Evolutionary conservation across 1,139 yeast genomes (phyloP), one percentile per base, ranked within the genome.

Genomic region (Dujonia santamariae): DNA sequence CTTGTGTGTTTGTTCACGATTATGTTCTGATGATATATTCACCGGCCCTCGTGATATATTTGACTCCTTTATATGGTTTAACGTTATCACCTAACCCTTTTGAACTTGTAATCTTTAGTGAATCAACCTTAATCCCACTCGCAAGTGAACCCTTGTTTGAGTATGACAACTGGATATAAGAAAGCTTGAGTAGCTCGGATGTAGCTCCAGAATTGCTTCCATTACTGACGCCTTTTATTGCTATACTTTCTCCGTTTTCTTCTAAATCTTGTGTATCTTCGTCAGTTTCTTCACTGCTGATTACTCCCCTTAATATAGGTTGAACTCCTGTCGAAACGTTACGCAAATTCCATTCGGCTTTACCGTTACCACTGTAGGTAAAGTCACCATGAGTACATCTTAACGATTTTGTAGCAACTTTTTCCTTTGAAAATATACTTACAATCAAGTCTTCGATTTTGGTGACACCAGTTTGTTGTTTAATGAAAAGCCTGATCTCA

Each of bases 61-160:
- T 85, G 19, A 90, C 97, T 1, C 98, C 97, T 54, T 90, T 92
- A 65, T 80, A 92, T 0, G 96, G 95, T 49, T 80, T 83, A 14
- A 78, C 80, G 2, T 72, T 67, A 3, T 77, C 80, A 12, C 77
- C 75, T 45, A 77, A 47, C 0, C 92, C 90, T 43, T 72, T 68
- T 4, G 78, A 64, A 41, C 74, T 69, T 13, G 68, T 51, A 8
- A 90, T 74, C 47, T 80, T 75, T 37, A 90, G 61, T 18, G 80
- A 69, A 16, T 77, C 81, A 1, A 90, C 86, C 42, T 75, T 76
- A 29, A 83, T 60, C 0, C 95, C 92, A 53, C 95, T 83, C 1
- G 95, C 85, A 1, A 86, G 69, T 9, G 74, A 66, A 0, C 96
- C 97, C 42, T 78, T 77, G 45, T 81, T 71, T 12, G 63, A 49